Conservation (phyloP, 805 yeast genomes). For the Vanderwaltozyma verrucispora region DNA sequence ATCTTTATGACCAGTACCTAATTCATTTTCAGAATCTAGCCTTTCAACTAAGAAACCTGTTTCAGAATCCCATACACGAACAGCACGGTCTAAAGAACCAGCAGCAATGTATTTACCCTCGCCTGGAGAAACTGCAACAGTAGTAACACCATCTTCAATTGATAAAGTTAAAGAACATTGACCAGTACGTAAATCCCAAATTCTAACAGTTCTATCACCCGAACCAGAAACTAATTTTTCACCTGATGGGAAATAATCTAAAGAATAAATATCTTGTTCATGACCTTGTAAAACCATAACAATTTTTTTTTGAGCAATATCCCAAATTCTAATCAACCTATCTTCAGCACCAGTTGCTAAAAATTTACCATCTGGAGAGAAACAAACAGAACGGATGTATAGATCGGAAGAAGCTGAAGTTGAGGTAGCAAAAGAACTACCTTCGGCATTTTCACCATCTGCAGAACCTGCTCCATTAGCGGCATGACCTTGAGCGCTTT, state of each 20-base stretch:
- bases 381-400: constrained; percentile 91
- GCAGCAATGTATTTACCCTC: constrained; percentile 93
- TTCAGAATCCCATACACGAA: constrained; percentile 92
- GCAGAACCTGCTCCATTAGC: constrained; percentile 4
- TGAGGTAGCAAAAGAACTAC: constrained; percentile 33
- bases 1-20: constrained; percentile 90
- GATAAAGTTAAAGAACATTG: constrained; percentile 81
- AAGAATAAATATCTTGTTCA: constrained; percentile 94
- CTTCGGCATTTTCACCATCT: constrained; percentile 26
- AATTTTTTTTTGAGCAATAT: constrained; percentile 72
- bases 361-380: constrained; percentile 88
- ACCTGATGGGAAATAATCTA: constrained; percentile 92
- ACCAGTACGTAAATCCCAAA: constrained; percentile 88
- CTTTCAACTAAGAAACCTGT: constrained; percentile 89
- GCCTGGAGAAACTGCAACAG: constrained; percentile 86
- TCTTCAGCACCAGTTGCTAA: constrained; percentile 93
- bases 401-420: constrained; percentile 61
- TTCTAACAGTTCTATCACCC: constrained; percentile 92
- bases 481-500: not conserved
- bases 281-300: constrained; percentile 85
- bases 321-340: constrained; percentile 92
- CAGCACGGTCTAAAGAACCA: constrained; percentile 90
- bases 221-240: constrained; percentile 88
- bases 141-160: constrained; percentile 96
- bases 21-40: constrained; percentile 78